These are phyloP conservation scores for Zygoascus hellenicus DNA, from an alignment of 1,139 yeast genomes.

Conservation along the genomic window DNA sequence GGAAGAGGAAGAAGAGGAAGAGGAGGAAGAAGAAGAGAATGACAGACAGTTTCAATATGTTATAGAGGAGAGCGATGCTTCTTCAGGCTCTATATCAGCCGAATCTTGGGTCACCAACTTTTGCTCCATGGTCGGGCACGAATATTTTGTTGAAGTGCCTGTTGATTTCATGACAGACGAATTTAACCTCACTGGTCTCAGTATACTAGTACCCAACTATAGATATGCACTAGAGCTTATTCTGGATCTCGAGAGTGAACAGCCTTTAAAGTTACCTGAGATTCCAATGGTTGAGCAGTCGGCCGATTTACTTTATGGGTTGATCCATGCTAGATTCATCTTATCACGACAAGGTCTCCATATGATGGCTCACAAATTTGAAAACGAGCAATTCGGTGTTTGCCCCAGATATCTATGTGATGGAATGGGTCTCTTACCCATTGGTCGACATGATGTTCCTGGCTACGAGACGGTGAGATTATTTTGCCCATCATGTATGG, in stretches of 20 bases:
- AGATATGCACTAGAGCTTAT: conserved; percentile 89
- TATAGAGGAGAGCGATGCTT: conserved; percentile 15
- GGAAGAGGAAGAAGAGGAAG: conserved; percentile 11
- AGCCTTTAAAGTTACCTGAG: conserved; percentile 53
- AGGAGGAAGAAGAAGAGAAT: conserved; percentile 15
- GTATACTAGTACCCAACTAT: conserved; percentile 82
- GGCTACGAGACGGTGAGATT: conserved; percentile 89
- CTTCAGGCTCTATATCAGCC: conserved; percentile 20
- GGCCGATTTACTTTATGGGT: conserved; percentile 87
- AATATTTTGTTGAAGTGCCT: conserved; percentile 86
- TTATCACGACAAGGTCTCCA: conserved; percentile 86
- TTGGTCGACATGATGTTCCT: conserved; percentile 85
- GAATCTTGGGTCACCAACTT: conserved; percentile 83
- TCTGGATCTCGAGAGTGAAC: conserved; percentile 77
- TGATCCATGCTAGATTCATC: conserved; percentile 89
- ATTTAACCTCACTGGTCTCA: conserved; percentile 85
- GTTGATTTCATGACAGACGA: conserved; percentile 95
- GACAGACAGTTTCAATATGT: conserved; percentile 10
- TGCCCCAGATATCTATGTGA: conserved; percentile 91
- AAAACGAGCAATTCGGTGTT: conserved; percentile 79
- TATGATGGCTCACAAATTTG: conserved; percentile 94
- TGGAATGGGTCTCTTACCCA: conserved; percentile 87
- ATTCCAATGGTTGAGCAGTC: conserved; percentile 77
- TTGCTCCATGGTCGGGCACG: conserved; percentile 85
- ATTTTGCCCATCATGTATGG: conserved; percentile 92